Base-by-base conservation (phyloP, 2,329 filamentous ascomycete species). In the Chaetomiaceae sp. region DNA sequence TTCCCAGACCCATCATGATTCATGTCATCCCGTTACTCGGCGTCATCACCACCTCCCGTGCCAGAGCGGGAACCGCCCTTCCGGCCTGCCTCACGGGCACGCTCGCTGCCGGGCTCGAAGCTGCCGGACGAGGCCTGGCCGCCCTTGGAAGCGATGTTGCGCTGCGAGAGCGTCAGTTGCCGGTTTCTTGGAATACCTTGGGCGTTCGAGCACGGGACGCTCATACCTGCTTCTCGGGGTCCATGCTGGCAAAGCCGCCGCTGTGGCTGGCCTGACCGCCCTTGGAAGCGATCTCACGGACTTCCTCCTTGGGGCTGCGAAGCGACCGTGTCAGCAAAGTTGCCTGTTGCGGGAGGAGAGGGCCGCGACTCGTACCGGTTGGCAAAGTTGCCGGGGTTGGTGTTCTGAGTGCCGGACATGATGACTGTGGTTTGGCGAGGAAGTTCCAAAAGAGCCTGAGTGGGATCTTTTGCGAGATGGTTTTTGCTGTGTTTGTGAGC, bases 141-240 rank as follows among this genome's bases (percentile, higher is more conserved):
- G 9, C 80, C 80, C 64, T 72, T 69, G 11, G 79, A 82, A 1
- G 80, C 79, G 54, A 82, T 81, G 1, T 81, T 72, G 19, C 70
- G 68, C 78, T 80, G 34, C 63, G 17, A 23, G 7, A 15, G 19
- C 8, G 49, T 46, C 29, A 54, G 47, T 22, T 1, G n/a, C 52
- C n/a, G 63, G 7, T 31, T 15, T 6, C 20, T 7, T 1, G 11
- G 1, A 11, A 33, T 20, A 14, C n/a, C n/a, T n/a, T n/a, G 22
- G 11, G 1, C 50, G 38, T 69, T 33, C 3, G 20, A 23, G 3
- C 4, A 29, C 31, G 11, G 12, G 14, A 4, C 12, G 3, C 4
- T 2, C 27, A 15, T 46, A 55, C 55, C 49, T 55, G 53, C 51
- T 59, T 73, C 15, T 72, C 69, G 15, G 72, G 50, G 27, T 74